Conservation (phyloP, 768 basidiomycete genomes). For the Russula sp. region DNA sequence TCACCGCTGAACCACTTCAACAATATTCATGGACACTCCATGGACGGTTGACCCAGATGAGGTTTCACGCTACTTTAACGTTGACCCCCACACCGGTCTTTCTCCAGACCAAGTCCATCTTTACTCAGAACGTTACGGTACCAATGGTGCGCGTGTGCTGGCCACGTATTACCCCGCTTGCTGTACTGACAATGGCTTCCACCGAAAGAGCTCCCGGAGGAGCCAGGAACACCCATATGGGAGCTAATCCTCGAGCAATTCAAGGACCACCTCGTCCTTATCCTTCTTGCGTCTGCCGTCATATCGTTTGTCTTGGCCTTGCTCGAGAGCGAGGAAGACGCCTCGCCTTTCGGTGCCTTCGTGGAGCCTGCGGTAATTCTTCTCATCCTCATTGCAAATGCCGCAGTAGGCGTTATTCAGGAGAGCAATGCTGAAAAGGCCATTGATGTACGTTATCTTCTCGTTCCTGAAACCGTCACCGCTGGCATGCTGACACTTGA, state of each 20-base stretch:
- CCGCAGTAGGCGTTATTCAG: conserved; percentile 96
- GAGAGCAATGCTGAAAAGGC: conserved; percentile 95
- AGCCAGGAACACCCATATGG: conserved; percentile 88
- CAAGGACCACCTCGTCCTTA: conserved; percentile 97
- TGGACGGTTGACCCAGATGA: conserved; percentile 17
- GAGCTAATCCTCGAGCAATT: conserved; percentile 97
- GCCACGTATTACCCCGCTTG: neutral
- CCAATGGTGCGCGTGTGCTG: conserved; percentile 16
- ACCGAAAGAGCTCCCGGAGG: conserved; percentile 80
- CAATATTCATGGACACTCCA: conserved; percentile 15
- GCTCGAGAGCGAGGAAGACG: conserved; percentile 71
- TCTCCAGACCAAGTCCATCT: conserved; percentile 14
- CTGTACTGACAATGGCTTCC: neutral
- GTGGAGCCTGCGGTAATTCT: conserved; percentile 95
- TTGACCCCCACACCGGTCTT: neutral
- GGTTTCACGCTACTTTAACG: conserved; percentile 11
- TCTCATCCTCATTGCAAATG: conserved; percentile 93
- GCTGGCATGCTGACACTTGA: conserved; percentile 1
- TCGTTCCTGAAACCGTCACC: neutral
- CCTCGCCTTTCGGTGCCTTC: conserved; percentile 75
- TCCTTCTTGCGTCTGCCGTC: conserved; percentile 89
- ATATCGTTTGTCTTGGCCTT: conserved; percentile 91
- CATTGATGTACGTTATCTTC: conserved; percentile 72
- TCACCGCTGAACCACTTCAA: neutral
- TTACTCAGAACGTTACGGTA: conserved; percentile 26